Base-by-base conservation (phyloP, 192 early-diverging fungal genomes). In the Haplosporangium gracile region DNA sequence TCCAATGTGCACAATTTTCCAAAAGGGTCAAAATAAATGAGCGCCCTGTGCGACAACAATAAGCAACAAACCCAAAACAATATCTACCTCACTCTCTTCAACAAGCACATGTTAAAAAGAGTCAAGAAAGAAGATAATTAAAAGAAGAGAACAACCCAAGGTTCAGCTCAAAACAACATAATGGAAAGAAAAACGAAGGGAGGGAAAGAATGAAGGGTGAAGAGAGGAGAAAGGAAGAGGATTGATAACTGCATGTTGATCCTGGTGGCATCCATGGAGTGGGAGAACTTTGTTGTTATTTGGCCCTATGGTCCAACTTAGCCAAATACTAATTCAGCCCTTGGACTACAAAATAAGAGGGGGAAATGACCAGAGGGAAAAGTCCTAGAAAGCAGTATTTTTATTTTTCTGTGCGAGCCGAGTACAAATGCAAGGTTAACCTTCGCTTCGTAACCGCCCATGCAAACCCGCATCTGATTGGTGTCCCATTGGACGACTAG, bases 31-130 rank as follows among this genome's bases (percentile, higher is more conserved):
- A 65, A 32, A 32, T 29, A 65, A 29, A 26, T 60, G 55, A 60
- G 55, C 55, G 24, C 55, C 26, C 60, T 65, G 60, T 65, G 60
- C 60, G n/a, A 57, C 55, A 10, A 65, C 29, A 65, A 65, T 26
- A 63, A 63, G 32, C 29, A 65, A 32, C 11, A 65, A 29, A 32
- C 60, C 15, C n/a, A 26, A 26, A 57, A 65, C n/a, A 4, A 29
- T 4, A 53, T 26, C 55, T n/a, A 60, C n/a, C 20, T 22, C 49
- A 20, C 49, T 60, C 55, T 0, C 24, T 60, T 65, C 60, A 2
- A 65, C 29, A 65, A 65, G 60, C 60, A 65, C 60, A 65, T 65
- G 60, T 34, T 32, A 65, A 65, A 32, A 65, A 65, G 60, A 65
- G 29, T 11, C 60, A 65, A 32, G 60, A 32, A 29, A 3, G 60